These are phyloP conservation scores for Cyclotella distinguenda DNA, from an alignment of 108 stramenopile species.

Conservation along the genomic window DNA sequence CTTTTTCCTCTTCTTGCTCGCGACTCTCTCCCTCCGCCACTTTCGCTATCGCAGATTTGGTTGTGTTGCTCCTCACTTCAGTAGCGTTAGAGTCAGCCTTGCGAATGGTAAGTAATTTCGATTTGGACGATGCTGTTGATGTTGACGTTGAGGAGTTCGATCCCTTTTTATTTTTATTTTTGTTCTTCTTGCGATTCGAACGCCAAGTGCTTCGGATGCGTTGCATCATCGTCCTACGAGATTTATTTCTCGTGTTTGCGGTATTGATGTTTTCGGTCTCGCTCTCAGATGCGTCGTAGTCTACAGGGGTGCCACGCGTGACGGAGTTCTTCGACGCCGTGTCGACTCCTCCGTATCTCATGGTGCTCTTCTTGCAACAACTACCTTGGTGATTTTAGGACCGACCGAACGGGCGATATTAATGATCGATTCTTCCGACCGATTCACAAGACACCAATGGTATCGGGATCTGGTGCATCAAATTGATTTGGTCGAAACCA, in stretches of 20 bases:
- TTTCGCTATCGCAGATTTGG: slow-evolving; percentile 4
- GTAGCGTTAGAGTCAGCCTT: slow-evolving; percentile 36
- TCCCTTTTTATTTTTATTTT: neutral
- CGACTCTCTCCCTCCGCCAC: slow-evolving; percentile 5
- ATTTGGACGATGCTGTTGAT: neutral
- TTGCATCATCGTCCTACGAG: slow-evolving; percentile 9
- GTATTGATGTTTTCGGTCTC: neutral
- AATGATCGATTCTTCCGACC: no score
- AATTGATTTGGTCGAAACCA: no score
- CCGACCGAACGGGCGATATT: neutral
- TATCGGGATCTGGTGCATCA: no score
- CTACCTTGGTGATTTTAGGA: neutral
- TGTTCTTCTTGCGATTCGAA: slow-evolving; percentile 1
- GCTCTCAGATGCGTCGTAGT: slow-evolving; percentile 1
- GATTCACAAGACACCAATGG: no score
- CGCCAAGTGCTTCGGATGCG: slow-evolving; percentile 25
- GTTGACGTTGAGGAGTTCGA: neutral
- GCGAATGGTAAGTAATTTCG: neutral
- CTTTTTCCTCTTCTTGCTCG: neutral
- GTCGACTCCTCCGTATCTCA: slow-evolving; percentile 45
- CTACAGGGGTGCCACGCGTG: slow-evolving; percentile 32
- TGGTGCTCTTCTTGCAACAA: slow-evolving; percentile 1
- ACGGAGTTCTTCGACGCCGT: no score
- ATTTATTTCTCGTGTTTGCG: neutral
- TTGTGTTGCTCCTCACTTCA: slow-evolving; percentile 26